Base-by-base conservation (phyloP, 305 asterid genomes). In the Solanum chacoense region DNA sequence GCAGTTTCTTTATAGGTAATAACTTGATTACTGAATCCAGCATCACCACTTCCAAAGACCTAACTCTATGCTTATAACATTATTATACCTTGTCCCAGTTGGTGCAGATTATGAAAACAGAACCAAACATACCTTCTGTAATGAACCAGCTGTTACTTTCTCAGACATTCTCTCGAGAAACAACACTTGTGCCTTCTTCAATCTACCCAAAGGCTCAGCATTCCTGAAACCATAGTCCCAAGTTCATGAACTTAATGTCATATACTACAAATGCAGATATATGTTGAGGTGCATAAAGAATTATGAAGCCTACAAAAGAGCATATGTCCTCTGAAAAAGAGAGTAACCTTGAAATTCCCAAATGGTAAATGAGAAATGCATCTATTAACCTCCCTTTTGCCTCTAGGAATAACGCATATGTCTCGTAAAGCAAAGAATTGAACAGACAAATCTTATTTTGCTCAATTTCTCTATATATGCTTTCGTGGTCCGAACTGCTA, bases 121-220 rank as follows among this genome's bases (percentile, higher is more conserved):
- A 50, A 63, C 76, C 74, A 29, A 79, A 50, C 88, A 91, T 92
- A 96, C 99, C 99, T 92, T 95, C 89, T 91, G 93, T 87, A 89
- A 83, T 45, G 98, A 92, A 88, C 92, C 94, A 86, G 89, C 89
- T 36, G 83, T 89, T 84, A 94, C 96, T 87, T 80, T 91, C 89
- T 96, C 99, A 0, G 99, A 97, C 92, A 96, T 92, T 91, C 99
- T 94, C 94, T 97, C 99, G 1, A 97, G 98, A 94, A 97, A 97
- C 80, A 95, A 90, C 85, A 93, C 98, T 89, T 97, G 98, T 14
- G 98, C 99, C 90, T 95, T 96, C 93, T 97, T 96, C 94, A 97
- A 89, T 85, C 99, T 94, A 77, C 94, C 97, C 85, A 97, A 91
- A 32, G 99, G 99, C 93, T 95, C 94, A 87, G 99, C 98, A 89